Evolutionary conservation across 2,329 filamentous ascomycete species (phyloP), one percentile per base, ranked within the genome.

Genomic region (Epicoccum sorghinum): DNA sequence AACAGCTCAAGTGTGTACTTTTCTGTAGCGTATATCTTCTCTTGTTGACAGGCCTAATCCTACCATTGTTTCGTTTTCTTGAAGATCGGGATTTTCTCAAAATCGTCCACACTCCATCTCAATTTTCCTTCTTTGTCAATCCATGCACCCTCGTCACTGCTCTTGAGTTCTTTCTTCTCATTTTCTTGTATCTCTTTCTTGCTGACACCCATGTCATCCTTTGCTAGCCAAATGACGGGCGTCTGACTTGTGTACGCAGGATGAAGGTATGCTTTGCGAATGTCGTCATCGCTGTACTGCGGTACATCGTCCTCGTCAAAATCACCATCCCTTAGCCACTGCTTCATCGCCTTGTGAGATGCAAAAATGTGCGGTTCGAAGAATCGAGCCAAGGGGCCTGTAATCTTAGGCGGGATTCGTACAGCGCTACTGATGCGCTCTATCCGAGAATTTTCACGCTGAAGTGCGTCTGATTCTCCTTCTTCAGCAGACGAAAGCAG

Each of bases 281-380:
- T 6, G 25, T 69, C 65, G 4, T 72, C 69, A 10, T 74, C 71
- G 14, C 48, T 66, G 42, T 75, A 75, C 29, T 69, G 56, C 2
- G 68, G 71, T 12, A 69, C 58, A 46, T 72, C 64, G 9, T 71
- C 67, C 22, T 68, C 61, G 25, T 71, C 66, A 30, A 68, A 70
- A 13, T 67, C 63, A 23, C 66, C 70, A 7, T 72, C 68, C 8
- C 58, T 57, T 1, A 75, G 48, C 71, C 71, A 75, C 3, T 58
- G 54, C 42, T 66, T 67, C 68, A 75, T 69, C 1, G 69, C 72
- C 2, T 62, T 64, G 41, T 74, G 64, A 13, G 65, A 70, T 22
- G 71, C 70, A 25, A 69, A 74, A 13, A 73, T 59, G 24, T 74
- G 71, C 10, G 72, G 72, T 39, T 72, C 65, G 46, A 73, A 65